Base-by-base conservation (phyloP, 2,329 filamentous ascomycete genomes). In the Blastomyces gilchristii region DNA sequence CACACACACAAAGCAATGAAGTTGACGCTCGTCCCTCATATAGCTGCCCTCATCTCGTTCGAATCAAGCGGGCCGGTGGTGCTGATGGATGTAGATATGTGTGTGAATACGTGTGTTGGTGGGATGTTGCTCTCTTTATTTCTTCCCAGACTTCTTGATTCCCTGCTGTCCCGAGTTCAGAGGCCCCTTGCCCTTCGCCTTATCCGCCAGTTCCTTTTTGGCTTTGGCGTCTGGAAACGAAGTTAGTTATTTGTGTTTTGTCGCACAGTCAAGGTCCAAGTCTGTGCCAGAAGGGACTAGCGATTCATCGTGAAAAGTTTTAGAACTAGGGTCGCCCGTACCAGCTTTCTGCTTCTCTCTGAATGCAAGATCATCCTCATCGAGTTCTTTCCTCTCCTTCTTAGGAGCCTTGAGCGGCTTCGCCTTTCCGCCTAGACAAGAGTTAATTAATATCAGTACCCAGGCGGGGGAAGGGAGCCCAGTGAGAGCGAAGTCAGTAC, bases 121-220 rank as follows among this genome's bases (percentile, higher is more conserved):
- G 9, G 37, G 37, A 39, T 39, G 37, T 52, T 39, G 28, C 58
- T 16, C 62, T 71, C 79, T 83, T 79, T 83, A 96, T 87, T 97
- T 96, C 89, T 97, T 96, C 78, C 91, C 92, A 66, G 89, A 94
- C 85, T 96, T 97, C 87, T 97, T 97, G 82, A 97, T 96, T 66
- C 91, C 91, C 79, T 95, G 90, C 58, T 82, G 77, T 43, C 91
- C 91, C 41, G 86, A 88, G 79, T 91, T 92, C 74, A 97, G 75
- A 47, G 93, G 92, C 2, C 93, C 93, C 80, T 95, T 96, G 77
- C 89, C 89, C 71, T 88, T 87, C 56, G 89, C 87, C 80, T 90
- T 89, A 65, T 86, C 82, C n/a, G 87, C 86, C 78, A 95, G 75
- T 11, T 91, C 90, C 80, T 95, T 93, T 78, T 86, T 88, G 56